Conservation (phyloP, 805 yeast species). For the Saccharomycopsis fibuligera region DNA sequence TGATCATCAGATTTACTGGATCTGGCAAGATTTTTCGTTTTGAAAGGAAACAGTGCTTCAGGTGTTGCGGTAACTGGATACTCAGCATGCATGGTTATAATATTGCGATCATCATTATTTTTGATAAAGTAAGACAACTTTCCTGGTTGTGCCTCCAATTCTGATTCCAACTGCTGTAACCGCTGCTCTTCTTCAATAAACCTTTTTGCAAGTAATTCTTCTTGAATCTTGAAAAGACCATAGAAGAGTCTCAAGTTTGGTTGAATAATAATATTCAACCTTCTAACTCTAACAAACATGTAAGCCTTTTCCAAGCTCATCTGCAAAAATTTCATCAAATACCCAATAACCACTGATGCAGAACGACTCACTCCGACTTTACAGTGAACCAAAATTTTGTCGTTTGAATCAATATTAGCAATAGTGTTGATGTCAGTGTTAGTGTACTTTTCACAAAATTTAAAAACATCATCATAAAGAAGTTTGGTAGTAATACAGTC, state of each 20-base stretch:
- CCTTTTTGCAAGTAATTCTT: conserved; percentile 16
- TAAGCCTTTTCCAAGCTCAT: conserved; percentile 74
- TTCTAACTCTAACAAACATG: conserved; percentile 77
- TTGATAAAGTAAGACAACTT: too few relatives aligned
- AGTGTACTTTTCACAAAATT: conserved; percentile 55
- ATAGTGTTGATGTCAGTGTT: conserved; percentile 23
- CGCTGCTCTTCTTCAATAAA: neutral
- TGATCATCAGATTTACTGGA: too few relatives aligned
- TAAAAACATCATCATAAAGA: conserved; percentile 42
- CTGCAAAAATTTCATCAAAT: conserved; percentile 72
- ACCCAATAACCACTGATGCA: conserved; percentile 94
- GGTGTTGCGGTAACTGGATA: too few relatives aligned
- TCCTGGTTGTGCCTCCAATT: too few relatives aligned
- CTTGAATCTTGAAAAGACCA: conserved; percentile 61
- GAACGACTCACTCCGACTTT: conserved; percentile 94
- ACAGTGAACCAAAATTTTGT: conserved; percentile 76
- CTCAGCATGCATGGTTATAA: too few relatives aligned
- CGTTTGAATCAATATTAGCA: conserved; percentile 22
- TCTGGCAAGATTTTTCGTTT: too few relatives aligned
- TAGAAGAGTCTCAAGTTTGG: conserved; percentile 90
- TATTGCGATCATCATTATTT: too few relatives aligned
- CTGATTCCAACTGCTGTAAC: too few relatives aligned
- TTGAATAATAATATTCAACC: conserved; percentile 88
- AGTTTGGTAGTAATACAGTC: conserved; percentile 53
- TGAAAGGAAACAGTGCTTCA: too few relatives aligned